These are phyloP conservation scores for Citrus trifoliata DNA, from an alignment of 345 rosid genomes.

Conservation along the genomic window DNA sequence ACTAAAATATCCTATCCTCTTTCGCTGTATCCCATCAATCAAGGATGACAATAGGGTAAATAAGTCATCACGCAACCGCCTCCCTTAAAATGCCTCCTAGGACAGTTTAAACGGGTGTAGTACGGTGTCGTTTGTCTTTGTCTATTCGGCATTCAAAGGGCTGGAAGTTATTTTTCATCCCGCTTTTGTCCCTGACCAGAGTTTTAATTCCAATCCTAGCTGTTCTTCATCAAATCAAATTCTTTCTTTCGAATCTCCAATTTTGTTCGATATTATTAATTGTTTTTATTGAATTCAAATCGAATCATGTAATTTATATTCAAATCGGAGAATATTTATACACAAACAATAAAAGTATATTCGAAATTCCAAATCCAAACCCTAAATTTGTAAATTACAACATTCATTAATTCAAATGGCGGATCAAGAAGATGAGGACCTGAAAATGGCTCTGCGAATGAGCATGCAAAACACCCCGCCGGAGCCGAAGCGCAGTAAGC, in stretches of 20 bases:
- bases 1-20: background rate
- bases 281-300: background rate
- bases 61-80: background rate
- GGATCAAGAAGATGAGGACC: conserved; percentile 94
- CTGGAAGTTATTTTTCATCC: background rate
- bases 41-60: background rate
- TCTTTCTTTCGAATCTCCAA: background rate
- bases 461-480: conserved; percentile 89
- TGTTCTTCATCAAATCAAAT: background rate
- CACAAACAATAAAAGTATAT: background rate
- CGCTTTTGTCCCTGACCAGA: conserved; percentile 6
- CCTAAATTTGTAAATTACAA: conserved; percentile 17
- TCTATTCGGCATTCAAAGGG: background rate
- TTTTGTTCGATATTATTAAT: background rate
- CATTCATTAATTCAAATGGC: conserved; percentile 44
- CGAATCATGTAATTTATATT: background rate
- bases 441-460: conserved; percentile 81
- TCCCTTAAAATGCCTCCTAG: background rate
- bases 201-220: background rate
- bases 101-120: too few relatives aligned
- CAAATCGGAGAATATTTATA: background rate
- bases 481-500: conserved; percentile 96
- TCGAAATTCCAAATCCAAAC: conserved; percentile 1
- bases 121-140: conserved; percentile 10
- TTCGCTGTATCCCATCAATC: too few relatives aligned